These are phyloP conservation scores for Xylaria sp. DNA, from an alignment of 2,329 filamentous ascomycete species.

Conservation along the genomic window DNA sequence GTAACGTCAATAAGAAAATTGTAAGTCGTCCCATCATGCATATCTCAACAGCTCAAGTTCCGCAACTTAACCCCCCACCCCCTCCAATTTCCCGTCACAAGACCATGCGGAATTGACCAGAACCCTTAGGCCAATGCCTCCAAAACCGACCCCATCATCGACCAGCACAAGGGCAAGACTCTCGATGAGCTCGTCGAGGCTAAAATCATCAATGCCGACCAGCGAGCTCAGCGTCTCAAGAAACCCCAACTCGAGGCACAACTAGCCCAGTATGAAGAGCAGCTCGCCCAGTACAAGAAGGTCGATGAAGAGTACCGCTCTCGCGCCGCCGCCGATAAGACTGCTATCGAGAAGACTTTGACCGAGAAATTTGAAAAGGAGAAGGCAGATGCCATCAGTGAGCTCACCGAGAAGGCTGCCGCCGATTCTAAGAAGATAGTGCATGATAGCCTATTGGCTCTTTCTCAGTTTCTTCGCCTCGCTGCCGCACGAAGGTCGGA, in stretches of 20 bases:
- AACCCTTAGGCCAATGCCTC: conserved; percentile 69
- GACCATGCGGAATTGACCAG: conserved; percentile 35
- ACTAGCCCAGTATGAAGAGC: conserved; percentile 76
- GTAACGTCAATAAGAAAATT: conserved; percentile 94
- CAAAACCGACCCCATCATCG: conserved; percentile 76
- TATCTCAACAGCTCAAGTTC: neutral
- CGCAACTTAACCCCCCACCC: neutral
- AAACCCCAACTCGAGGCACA: conserved; percentile 77
- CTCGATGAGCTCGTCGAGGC: conserved; percentile 77
- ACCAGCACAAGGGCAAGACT: conserved; percentile 74
- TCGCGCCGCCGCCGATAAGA: conserved; percentile 66
- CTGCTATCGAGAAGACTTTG: conserved; percentile 67
- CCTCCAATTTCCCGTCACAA: neutral
- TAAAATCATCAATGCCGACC: conserved; percentile 82
- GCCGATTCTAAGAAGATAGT: conserved; percentile 66
- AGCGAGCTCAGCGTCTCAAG: conserved; percentile 80
- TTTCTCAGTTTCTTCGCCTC: conserved; percentile 83
- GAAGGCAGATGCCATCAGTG: conserved; percentile 63
- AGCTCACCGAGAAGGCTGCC: conserved; percentile 65
- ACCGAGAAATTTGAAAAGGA: conserved; percentile 63
- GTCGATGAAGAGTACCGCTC: conserved; percentile 76
- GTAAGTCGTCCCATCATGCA: conserved; percentile 61
- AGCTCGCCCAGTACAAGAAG: conserved; percentile 78
- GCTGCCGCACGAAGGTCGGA: conserved; percentile 80
- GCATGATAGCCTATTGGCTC: conserved; percentile 71